Base-by-base conservation (phyloP, 345 rosid species). In the Psidium guajava region DNA sequence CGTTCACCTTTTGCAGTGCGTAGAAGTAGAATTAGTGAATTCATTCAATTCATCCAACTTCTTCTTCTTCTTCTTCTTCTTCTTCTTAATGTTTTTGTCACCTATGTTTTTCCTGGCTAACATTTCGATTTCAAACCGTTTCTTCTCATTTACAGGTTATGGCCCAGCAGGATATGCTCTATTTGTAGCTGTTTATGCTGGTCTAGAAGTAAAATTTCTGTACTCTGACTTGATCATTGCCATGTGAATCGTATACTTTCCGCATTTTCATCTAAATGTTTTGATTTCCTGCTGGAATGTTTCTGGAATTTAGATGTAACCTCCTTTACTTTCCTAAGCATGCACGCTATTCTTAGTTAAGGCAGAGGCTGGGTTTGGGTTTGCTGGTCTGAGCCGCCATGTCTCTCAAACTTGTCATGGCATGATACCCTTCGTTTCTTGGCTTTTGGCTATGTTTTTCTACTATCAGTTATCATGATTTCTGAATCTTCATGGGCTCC, bases 121-220 rank as follows among this genome's bases (percentile, higher is more conserved):
- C 77, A 74, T 54, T 83, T 82, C 88, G 74, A 74, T 88, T 47
- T 69, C 18, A 54, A 53, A 54, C n/a, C 15, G 52, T 25, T 86
- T 25, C 82, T 89, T 64, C 16, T 82, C 69, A 77, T 87, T 82
- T 52, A 77, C 94, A 97, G 99, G 96, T 88, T 95, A 96, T 87
- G 99, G 99, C 49, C 93, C 99, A 1, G 94, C 96, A 85, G 99
- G 99, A 74, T 97, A 97, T 89, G 99, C 98, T 58, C 64, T 97
- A 84, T 97, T 97, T 90, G 92, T 97, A 77, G 98, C 95, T 24
- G 98, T 93, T 7, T 95, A 97, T 88, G 98, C 99, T 51, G 99
- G 98, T 44, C 88, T 97, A 86, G 99, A 97, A 91, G 99, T 93
- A 93, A 87, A 92, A 69, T 53, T 83, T 84, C 88, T 81, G 59